phyloP scores from a whole-genome alignment of 441 rosid genomes.

The Pelargonium australe region DNA sequence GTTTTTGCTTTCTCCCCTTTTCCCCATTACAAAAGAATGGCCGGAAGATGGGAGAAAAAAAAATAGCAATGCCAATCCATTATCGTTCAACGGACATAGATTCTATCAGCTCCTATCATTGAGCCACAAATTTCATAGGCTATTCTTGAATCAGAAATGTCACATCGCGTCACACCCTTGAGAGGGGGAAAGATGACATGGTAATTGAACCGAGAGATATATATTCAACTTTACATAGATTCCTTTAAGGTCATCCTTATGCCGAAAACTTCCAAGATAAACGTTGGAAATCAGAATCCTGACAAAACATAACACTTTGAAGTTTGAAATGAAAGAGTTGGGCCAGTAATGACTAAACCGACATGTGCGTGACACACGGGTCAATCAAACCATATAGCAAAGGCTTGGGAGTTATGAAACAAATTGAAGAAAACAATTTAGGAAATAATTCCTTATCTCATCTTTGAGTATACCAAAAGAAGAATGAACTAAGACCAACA shows the following conservation, averaged over 20 bases:
- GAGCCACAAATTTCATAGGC: not conserved
- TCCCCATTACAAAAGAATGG: not conserved
- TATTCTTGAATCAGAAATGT: conserved; percentile 3
- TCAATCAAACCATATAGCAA: not conserved
- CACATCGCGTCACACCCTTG: not conserved
- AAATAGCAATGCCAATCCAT: not conserved
- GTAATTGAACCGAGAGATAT: not conserved
- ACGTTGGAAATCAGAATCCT: not conserved
- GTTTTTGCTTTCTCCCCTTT: no score
- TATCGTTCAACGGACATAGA: not conserved
- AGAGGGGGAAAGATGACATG: not conserved
- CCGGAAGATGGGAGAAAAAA: not conserved
- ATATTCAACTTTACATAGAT: not conserved
- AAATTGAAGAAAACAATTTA: not conserved
- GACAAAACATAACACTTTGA: not conserved
- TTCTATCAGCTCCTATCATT: not conserved
- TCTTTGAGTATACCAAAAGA: not conserved
- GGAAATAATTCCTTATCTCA: not conserved
- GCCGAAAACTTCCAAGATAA: not conserved
- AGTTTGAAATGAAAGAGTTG: not conserved
- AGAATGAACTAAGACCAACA: not conserved
- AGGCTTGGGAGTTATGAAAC: not conserved
- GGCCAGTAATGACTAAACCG: not conserved
- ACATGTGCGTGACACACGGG: not conserved
- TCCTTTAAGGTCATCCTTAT: not conserved